Percentiles rank a stretch among this genome's conserved stretches.
Evolutionary conservation across 2,329 filamentous ascomycete species (phyloP).

Genomic region (Pseudocercospora fijiensis): DNA sequence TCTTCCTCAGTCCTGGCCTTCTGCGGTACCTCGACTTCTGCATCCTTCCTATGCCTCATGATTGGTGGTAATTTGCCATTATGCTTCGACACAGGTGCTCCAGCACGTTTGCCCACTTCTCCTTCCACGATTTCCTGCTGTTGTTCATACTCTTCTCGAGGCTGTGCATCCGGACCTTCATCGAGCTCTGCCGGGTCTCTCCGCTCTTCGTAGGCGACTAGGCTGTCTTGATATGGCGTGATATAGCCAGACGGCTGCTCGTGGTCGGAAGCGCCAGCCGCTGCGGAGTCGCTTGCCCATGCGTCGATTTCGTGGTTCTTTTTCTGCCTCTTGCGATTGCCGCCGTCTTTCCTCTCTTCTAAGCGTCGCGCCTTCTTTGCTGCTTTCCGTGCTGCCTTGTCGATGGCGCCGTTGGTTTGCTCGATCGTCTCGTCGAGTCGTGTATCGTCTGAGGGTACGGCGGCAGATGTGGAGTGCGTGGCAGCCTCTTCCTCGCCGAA

Average conservation of each 20-base stretch:
- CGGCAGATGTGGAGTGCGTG: conserved; percentile 12
- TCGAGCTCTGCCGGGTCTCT: conserved; percentile 20
- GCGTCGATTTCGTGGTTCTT: conserved; percentile 30
- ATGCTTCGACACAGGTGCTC: conserved; percentile 34
- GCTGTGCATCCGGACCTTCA: conserved; percentile 40
- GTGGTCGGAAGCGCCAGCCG: conserved; percentile 10
- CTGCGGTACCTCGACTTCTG: conserved; percentile 23
- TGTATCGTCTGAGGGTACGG: conserved; percentile 21
- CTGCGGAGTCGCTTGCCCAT: conserved; percentile 18
- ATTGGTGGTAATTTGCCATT: conserved; percentile 34
- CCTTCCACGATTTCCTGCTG: conserved; percentile 44
- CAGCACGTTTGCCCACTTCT: conserved; percentile 41
- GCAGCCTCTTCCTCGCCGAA: conserved; percentile 39
- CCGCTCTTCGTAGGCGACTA: conserved; percentile 16
- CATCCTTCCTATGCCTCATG: conserved; percentile 28
- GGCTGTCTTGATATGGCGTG: conserved; percentile 17
- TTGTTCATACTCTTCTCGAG: conserved; percentile 45
- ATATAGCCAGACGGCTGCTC: conserved; percentile 7
- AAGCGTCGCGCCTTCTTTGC: conserved; percentile 20
- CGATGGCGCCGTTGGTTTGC: conserved; percentile 15
- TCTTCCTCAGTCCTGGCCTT: conserved; percentile 38
- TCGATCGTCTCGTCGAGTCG: conserved; percentile 27
- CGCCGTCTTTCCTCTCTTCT: conserved; percentile 21
- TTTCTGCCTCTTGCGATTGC: conserved; percentile 18
- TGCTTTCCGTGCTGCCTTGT: conserved; percentile 19